Conservation (phyloP, 306 rosid species). For the Rubus idaeus region DNA sequence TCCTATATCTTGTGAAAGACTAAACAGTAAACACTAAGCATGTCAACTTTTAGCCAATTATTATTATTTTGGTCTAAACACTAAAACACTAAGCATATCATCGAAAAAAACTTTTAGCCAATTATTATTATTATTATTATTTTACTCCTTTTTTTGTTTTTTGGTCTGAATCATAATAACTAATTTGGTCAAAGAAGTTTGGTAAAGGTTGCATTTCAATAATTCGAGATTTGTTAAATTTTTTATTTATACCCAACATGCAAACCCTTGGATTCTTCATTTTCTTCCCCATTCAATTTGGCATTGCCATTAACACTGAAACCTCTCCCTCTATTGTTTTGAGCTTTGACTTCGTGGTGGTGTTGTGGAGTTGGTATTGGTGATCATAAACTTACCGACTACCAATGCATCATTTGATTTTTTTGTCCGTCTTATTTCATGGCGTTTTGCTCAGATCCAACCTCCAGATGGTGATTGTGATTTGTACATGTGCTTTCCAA, state of each 20-base stretch:
- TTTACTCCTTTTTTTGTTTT: neutral
- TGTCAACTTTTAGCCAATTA: too few species aligned
- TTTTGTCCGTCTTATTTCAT: neutral
- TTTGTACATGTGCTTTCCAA: neutral
- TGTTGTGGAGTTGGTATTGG: constrained; percentile 16
- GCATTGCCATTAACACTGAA: neutral
- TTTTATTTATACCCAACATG: neutral
- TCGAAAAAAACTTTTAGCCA: too few species aligned
- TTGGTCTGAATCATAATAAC: neutral
- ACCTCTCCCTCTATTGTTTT: neutral
- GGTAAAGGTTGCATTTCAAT: neutral
- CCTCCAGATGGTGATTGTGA: neutral
- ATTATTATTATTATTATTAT: too few species aligned
- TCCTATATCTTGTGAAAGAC: too few species aligned
- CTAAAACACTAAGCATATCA: too few species aligned
- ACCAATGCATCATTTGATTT: constrained; percentile 7
- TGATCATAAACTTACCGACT: constrained; percentile 19
- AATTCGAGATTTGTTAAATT: neutral
- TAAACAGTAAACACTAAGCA: too few species aligned
- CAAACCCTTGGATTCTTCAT: constrained; percentile 29
- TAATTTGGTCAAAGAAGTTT: neutral
- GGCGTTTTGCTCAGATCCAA: constrained; percentile 10
- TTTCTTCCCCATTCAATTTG: neutral
- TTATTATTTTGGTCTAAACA: too few species aligned
- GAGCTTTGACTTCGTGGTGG: neutral